Evolutionary conservation across 2,329 filamentous ascomycete genomes (phyloP), one percentile per base, ranked within the genome.

Genomic region (Cladophialophora yegresii): DNA sequence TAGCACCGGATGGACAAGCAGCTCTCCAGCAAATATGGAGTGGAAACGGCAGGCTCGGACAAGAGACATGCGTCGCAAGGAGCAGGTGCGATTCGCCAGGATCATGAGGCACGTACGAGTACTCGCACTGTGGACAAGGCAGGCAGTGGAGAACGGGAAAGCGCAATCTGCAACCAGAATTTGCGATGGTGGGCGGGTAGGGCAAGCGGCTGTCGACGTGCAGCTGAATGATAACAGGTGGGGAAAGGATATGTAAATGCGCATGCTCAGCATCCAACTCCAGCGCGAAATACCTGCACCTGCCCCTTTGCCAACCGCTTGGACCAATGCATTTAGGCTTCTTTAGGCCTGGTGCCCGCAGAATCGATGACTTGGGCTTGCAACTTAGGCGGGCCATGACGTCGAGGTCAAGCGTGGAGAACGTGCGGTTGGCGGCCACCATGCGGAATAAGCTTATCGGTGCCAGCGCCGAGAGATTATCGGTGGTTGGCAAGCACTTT

Each of bases 71-170:
- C 59, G 53, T 22, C 32, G 53, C 59, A 22, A 26, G 30, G 43
- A 49, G 59, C 53, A 62, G 43, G 59, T 56, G 32, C 59, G 36
- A 62, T 62, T 62, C 59, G 59, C 30, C 59, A 55, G 59, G n/a
- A 20, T 13, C 30, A 26, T n/a, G 47, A 43, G 33, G 23, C 57
- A 61, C 22, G 23, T 32, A 53, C 43, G 26, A 40, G 57, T 16
- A n/a, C n/a, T n/a, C n/a, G n/a, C n/a, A n/a, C n/a, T n/a, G n/a
- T n/a, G n/a, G 16, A 32, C 28, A 26, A 32, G 43, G 28, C 10
- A 32, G 8, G 23, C 26, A 9, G 57, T 45, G 30, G 54, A 28
- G 54, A 2, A 32, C 32, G 36, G 36, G 54, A 40, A 56, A 56
- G n/a, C 36, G 33, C 20, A 13, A 56, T 40, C 54, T 40, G 54